These are phyloP conservation scores for Penstemon newberryi DNA, from an alignment of 257 asterid species.

Conservation along the genomic window DNA sequence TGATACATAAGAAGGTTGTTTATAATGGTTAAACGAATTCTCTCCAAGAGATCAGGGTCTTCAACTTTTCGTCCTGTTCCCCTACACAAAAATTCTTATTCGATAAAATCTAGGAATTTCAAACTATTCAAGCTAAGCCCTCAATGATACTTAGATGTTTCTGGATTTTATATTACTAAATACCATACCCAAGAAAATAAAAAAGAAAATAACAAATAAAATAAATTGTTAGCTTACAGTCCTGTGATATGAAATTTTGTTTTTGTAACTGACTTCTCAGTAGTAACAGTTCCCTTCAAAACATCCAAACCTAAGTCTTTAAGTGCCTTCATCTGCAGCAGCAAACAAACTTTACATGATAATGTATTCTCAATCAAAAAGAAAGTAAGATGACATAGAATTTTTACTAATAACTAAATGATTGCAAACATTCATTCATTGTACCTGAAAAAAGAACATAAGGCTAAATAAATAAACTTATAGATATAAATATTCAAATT, in stretches of 20 bases:
- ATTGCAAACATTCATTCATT: background rate
- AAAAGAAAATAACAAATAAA: background rate
- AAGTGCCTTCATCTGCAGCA: constrained; percentile 87
- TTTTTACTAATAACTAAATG: background rate
- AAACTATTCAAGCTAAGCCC: background rate
- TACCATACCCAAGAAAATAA: constrained; percentile 12
- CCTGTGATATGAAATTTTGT: constrained; percentile 75
- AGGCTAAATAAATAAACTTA: background rate
- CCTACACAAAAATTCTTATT: constrained; percentile 42
- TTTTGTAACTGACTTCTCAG: constrained; percentile 71
- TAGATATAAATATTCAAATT: background rate
- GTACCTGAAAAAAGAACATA: constrained; percentile 5
- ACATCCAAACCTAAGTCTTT: constrained; percentile 96
- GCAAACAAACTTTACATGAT: constrained; percentile 19
- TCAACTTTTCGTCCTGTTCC: constrained; percentile 81
- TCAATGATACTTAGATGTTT: background rate
- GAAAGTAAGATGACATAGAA: constrained; percentile 13
- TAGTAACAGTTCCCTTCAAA: constrained; percentile 79
- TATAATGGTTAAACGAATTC: constrained; percentile 91
- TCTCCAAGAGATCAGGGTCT: constrained; percentile 95
- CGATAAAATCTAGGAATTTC: constrained; percentile 11
- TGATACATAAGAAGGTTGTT: constrained; percentile 90
- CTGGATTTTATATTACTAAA: constrained; percentile 5
- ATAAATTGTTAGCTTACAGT: constrained; percentile 52
- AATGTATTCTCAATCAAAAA: constrained; percentile 20